A percentile compares a stretch with the other conserved stretches of the same genome.
phyloP scores from a whole-genome alignment of 2,329 filamentous ascomycete species.

The Hymenoscyphus salicellus region DNA sequence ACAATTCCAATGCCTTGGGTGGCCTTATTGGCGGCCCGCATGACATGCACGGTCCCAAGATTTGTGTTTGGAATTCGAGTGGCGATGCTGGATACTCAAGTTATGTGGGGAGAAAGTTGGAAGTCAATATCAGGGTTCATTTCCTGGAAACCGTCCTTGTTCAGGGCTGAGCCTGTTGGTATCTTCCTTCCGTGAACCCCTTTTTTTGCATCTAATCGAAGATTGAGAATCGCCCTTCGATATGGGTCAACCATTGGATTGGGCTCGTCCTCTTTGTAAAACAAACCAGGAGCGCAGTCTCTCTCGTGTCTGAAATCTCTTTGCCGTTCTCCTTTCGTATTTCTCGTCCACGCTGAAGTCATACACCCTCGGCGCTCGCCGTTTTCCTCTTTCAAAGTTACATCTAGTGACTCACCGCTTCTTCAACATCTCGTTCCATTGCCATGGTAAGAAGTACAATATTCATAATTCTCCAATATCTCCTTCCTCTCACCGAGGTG shows the following conservation, averaged over 20 bases:
- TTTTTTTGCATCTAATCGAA: not conserved
- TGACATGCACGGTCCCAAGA: not conserved
- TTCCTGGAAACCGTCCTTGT: not conserved
- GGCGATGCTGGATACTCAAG: not conserved
- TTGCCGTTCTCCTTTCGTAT: no score
- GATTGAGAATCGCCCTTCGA: not conserved
- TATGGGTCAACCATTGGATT: not conserved
- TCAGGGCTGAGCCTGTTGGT: not conserved
- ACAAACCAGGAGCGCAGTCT: no score
- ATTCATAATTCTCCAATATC: not conserved
- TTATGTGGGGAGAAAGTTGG: not conserved
- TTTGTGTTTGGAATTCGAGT: not conserved
- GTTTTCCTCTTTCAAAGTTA: not conserved
- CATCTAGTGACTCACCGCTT: not conserved
- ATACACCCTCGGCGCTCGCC: not conserved
- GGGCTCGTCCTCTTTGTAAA: no score
- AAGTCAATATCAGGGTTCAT: not conserved
- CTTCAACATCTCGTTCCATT: not conserved
- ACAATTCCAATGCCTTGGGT: not conserved
- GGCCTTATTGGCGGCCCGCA: not conserved
- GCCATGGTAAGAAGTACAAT: not conserved
- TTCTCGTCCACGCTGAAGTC: not conserved
- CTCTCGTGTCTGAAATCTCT: no score
- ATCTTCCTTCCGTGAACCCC: not conserved
- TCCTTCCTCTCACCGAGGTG: not conserved